Evolutionary conservation across 1,284 basidiomycete genomes (phyloP).

Genomic region (Leccinum subrobustum): DNA sequence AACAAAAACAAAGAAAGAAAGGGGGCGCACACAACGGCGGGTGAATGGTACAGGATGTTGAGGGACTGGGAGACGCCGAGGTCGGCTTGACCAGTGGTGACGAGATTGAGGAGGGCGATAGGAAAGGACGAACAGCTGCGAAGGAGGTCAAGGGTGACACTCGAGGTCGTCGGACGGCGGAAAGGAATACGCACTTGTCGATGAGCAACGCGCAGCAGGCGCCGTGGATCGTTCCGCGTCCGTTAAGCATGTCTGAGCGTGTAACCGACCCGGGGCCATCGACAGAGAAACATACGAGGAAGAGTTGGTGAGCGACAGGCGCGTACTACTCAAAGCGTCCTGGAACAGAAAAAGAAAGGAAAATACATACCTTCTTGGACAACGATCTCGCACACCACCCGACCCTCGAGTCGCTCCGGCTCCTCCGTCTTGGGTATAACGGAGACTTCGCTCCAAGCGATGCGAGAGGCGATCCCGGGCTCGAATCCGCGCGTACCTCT

Average conservation of each 20-base stretch:
- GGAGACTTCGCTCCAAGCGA: conserved; percentile 37
- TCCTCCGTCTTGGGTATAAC: conserved; percentile 39
- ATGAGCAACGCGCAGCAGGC: conserved; percentile 47
- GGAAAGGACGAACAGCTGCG: conserved; percentile 38
- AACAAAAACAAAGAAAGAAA: neutral
- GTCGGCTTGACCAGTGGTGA: conserved; percentile 20
- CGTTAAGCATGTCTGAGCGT: conserved; percentile 48
- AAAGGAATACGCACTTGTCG: conserved; percentile 39
- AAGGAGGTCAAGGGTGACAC: neutral
- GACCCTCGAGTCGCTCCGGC: conserved; percentile 38
- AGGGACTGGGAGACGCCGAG: conserved; percentile 42
- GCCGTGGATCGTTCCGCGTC: conserved; percentile 41
- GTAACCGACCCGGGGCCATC: neutral
- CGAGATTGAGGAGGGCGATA: conserved; percentile 30
- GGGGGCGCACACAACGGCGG: conserved; percentile 36
- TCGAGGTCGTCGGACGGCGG: neutral
- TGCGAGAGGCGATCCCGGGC: conserved; percentile 20
- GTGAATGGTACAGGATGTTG: conserved; percentile 40
- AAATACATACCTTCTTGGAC: conserved; percentile 40
- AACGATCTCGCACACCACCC: conserved; percentile 44
- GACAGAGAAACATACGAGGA: neutral
- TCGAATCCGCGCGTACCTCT: conserved; percentile 25
- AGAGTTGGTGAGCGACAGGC: neutral
- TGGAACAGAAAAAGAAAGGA: neutral
- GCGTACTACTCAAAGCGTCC: neutral